Base-by-base conservation (phyloP, 2,329 filamentous ascomycete species). In the Nannizzia gypsea region DNA sequence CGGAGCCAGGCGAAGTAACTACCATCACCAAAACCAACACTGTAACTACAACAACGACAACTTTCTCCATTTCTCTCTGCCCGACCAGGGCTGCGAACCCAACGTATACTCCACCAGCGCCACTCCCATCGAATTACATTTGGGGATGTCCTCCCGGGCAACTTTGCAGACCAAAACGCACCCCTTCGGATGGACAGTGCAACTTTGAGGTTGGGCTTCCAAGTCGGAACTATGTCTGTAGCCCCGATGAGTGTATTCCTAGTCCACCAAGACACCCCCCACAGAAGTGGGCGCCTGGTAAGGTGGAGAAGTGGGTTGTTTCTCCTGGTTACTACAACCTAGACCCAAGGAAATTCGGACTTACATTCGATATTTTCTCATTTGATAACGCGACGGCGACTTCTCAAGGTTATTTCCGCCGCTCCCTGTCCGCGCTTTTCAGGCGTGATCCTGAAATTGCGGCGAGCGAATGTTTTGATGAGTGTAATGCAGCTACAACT, bases 241-340 rank as follows among this genome's bases (percentile, higher is more conserved):
- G 67, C 8, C 72, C 73, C 0, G 63, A 73, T 15, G 71, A 75
- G 46, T 78, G 76, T 65, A 70, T 73, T 3, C 65, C 67, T 3
- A 65, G 67, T 17, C 71, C 73, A 3, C 61, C 66, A 1, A 66
- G 70, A 46, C 64, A 66, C 11, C 61, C 65, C 3, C 60, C 68
- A 20, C 67, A 69, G 44, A 64, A 60, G 56, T 71, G 69, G 68
- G 65, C 66, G 26, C 66, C 66, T 20, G 64, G 67, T 40, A 44
- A 66, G 22, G 61, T 62, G 22, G 61, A 62, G 11, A 83, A 80
- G 66, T 84, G 79, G 63, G 79, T 79, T 1, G 76, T 79, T 0
- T 76, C 74, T 0, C 68, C 76, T 0, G 81, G 79, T 2, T 88
- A 87, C 68, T 88, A 84, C 72, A 80, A 87, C 61, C 76, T 88